Conservation (phyloP, 805 yeast genomes). For the Kuraishia molischiana region DNA sequence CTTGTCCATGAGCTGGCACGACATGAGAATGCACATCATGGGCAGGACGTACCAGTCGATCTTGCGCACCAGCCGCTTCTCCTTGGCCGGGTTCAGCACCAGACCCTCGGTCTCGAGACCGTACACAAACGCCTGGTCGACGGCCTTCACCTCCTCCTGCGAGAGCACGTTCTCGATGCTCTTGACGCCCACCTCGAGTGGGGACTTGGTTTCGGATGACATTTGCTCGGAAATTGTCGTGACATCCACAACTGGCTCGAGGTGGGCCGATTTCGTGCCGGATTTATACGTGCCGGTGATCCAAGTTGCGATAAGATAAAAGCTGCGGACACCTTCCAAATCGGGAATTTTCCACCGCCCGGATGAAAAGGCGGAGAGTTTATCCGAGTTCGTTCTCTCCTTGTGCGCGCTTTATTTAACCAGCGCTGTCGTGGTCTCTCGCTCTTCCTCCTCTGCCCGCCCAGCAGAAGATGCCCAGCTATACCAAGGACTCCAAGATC, state of each 20-base stretch:
- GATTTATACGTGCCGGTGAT: too few relatives aligned
- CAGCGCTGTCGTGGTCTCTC: too few relatives aligned
- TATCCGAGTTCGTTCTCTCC: not conserved
- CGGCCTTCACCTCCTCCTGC: not conserved
- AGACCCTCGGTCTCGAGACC: constrained; percentile 18
- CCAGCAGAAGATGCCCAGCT: too few relatives aligned
- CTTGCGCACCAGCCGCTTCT: constrained; percentile 23
- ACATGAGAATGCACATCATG: constrained; percentile 32
- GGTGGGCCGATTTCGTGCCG: too few relatives aligned
- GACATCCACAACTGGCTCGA: too few relatives aligned
- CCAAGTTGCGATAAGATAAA: too few relatives aligned
- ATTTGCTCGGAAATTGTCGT: too few relatives aligned
- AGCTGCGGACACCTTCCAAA: too few relatives aligned
- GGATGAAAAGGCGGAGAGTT: not conserved
- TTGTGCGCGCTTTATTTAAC: too few relatives aligned
- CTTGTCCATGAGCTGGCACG: constrained; percentile 29
- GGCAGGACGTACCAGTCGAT: constrained; percentile 41
- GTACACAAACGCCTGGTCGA: constrained; percentile 25
- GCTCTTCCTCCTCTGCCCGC: too few relatives aligned
- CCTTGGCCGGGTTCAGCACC: constrained; percentile 1
- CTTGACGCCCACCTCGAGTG: not conserved
- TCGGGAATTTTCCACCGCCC: not conserved
- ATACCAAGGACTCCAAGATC: constrained; percentile 10
- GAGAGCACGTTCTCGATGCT: not conserved
- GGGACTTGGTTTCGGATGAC: not conserved